Conservation (phyloP, 352 stramenopile genomes). For the Globisporangium irregulare region DNA sequence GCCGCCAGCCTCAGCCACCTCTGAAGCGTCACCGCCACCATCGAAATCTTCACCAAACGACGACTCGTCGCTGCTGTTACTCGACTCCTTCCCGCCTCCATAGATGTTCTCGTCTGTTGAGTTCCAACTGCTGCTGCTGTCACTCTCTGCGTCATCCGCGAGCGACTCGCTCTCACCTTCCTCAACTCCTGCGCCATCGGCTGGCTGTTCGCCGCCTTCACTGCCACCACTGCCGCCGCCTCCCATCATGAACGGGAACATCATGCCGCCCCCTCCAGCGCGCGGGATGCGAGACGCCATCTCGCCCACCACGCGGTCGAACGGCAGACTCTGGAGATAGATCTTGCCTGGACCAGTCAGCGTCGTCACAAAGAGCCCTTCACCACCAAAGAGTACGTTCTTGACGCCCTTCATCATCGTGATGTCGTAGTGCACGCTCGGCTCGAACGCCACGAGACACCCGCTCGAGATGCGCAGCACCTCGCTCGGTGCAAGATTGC, state of each 20-base stretch:
- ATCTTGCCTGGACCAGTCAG: constrained; percentile 89
- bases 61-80: constrained; percentile 15
- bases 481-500: constrained; percentile 85
- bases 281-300: constrained; percentile 87
- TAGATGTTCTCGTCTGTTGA: constrained; percentile 54
- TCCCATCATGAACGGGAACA: constrained; percentile 85
- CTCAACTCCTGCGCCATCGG: constrained; percentile 19
- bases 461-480: constrained; percentile 90
- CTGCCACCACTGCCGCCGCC: constrained; percentile 36
- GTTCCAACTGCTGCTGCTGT: constrained; percentile 26
- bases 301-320: constrained; percentile 91
- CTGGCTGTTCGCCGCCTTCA: constrained; percentile 8
- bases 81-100: constrained; percentile 16
- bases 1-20: constrained; percentile 23
- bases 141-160: constrained; percentile 8
- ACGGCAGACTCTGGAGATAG: constrained; percentile 91
- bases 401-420: constrained; percentile 91
- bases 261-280: constrained; percentile 73
- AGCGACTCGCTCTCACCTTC: constrained; percentile 21
- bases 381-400: constrained; percentile 93
- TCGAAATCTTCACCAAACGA: constrained; percentile 23
- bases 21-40: constrained; percentile 14
- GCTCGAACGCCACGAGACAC: constrained; percentile 89
- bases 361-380: constrained; percentile 93
- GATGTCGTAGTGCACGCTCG: constrained; percentile 88